Percentiles rank a stretch among this genome's conserved stretches.
Conservation (phyloP, 176 grass and related monocot genomes). For the Pontederia paniculata region DNA sequence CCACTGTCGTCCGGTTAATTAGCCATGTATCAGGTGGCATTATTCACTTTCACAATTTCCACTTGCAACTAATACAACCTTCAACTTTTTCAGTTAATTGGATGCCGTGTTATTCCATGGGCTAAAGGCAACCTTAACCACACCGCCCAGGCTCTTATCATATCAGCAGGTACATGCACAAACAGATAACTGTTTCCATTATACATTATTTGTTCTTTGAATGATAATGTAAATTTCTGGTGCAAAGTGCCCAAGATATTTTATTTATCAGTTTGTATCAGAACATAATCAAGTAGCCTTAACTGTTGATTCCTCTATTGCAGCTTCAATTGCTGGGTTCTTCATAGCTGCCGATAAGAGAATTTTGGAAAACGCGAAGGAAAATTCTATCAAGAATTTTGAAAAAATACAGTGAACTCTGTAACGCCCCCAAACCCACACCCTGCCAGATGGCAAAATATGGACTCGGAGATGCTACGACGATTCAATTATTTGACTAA, state of each 20-base stretch:
- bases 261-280: not conserved
- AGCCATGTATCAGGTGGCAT: too few species aligned
- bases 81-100: conserved; percentile 45
- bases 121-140: conserved; percentile 85
- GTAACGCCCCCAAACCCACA: too few species aligned
- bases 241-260: not conserved
- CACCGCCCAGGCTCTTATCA: conserved; percentile 83
- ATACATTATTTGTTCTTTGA: not conserved
- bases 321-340: conserved; percentile 68
- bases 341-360: conserved; percentile 71
- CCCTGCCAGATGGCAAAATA: too few species aligned
- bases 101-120: conserved; percentile 76
- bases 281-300: not conserved
- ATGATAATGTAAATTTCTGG: conserved; percentile 8
- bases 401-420: too few species aligned
- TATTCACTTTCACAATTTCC: too few species aligned
- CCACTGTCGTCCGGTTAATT: not conserved
- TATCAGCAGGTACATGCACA: conserved; percentile 62
- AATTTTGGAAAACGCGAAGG: conserved; percentile 44
- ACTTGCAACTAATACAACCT: conserved; percentile 20
- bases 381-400: too few species aligned
- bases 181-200: not conserved
- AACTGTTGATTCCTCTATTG: conserved; percentile 7
- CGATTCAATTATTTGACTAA: too few species aligned
- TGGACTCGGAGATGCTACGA: too few species aligned